These are phyloP conservation scores for Ophiostoma sp. DNA, from an alignment of 2,329 filamentous ascomycete species.

Conservation along the genomic window DNA sequence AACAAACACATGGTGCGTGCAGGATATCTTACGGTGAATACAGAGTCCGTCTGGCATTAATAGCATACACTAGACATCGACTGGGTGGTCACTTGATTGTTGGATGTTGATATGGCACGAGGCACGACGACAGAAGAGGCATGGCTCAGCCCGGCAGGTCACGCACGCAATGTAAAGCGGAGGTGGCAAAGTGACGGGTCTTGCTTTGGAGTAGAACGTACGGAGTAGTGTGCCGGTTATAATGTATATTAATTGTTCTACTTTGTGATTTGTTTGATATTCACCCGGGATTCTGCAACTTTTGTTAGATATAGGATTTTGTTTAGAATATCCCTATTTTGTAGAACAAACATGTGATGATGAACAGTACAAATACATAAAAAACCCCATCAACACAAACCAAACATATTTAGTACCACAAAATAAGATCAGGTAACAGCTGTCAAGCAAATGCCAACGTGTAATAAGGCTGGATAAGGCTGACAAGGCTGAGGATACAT, in stretches of 20 bases:
- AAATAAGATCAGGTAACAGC: not conserved
- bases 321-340: too few species aligned
- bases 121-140: not conserved
- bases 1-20: not conserved
- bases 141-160: slow-evolving; percentile 6
- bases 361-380: too few species aligned
- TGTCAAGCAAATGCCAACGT: not conserved
- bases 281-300: too few species aligned
- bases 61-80: not conserved
- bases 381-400: not conserved
- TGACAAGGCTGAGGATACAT: slow-evolving; percentile 7
- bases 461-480: not conserved
- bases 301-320: too few species aligned
- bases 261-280: not conserved
- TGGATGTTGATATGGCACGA: not conserved
- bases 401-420: not conserved
- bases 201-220: not conserved
- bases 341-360: too few species aligned
- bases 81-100: not conserved
- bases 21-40: not conserved
- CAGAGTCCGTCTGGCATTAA: not conserved
- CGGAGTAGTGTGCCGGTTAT: not conserved
- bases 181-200: not conserved
- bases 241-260: not conserved
- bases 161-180: slow-evolving; percentile 1